Conservation (phyloP, 805 yeast species). For the Candida railenensis region DNA sequence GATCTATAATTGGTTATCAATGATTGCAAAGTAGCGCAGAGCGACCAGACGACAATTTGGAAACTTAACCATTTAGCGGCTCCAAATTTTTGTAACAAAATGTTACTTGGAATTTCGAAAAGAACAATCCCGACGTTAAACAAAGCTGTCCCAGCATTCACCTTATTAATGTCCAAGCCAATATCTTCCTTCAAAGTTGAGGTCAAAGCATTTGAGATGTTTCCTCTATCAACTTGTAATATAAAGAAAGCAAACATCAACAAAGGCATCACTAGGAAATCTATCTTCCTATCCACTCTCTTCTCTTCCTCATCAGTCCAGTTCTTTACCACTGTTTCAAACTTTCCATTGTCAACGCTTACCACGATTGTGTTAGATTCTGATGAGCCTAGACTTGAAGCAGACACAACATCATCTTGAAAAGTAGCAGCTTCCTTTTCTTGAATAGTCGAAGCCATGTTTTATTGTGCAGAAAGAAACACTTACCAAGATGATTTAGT, state of each 20-base stretch:
- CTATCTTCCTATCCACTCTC: conserved; percentile 4
- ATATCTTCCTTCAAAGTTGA: conserved; percentile 6
- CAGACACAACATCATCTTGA: neutral
- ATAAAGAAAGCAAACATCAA: conserved; percentile 9
- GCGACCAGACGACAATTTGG: conserved; percentile 6
- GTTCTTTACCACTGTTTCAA: conserved; percentile 9
- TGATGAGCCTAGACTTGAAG: neutral
- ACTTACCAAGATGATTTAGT: too few relatives aligned
- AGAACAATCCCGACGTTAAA: conserved; percentile 6
- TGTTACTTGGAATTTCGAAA: conserved; percentile 9
- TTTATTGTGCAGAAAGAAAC: neutral
- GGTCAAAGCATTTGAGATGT: conserved; percentile 7
- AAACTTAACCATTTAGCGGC: conserved; percentile 6
- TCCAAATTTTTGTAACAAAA: conserved; percentile 6
- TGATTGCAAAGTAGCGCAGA: conserved; percentile 7
- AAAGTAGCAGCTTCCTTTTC: neutral
- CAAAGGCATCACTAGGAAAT: conserved; percentile 8
- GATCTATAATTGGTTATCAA: conserved; percentile 2
- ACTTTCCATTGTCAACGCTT: conserved; percentile 3
- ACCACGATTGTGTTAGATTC: neutral
- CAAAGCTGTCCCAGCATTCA: conserved; percentile 5
- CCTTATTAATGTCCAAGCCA: conserved; percentile 4
- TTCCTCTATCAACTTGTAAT: conserved; percentile 10
- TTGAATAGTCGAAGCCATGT: neutral
- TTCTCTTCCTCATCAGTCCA: conserved; percentile 19